phyloP scores from a whole-genome alignment of 345 rosid genomes.

The Lagerstroemia speciosa region DNA sequence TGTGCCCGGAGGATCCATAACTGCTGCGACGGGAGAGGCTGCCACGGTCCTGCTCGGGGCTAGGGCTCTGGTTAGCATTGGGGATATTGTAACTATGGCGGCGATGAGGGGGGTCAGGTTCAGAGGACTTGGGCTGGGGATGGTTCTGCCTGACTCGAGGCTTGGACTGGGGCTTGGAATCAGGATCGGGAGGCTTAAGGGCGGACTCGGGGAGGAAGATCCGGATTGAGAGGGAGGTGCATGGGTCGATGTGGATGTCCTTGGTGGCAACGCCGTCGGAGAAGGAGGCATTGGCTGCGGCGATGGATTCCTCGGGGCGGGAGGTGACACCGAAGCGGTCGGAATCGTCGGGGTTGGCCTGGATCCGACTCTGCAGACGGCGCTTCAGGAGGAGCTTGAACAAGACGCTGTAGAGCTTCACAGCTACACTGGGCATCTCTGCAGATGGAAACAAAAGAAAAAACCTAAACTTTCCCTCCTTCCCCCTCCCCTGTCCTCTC shows the following conservation, averaged over 20 bases:
- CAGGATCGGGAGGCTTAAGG: constrained; percentile 45
- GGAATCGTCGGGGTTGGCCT: constrained; percentile 33
- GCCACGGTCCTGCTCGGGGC: constrained; percentile 5
- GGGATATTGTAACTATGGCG: constrained; percentile 13
- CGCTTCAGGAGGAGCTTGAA: constrained; percentile 84
- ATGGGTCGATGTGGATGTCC: constrained; percentile 91
- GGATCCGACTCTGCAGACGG: constrained; percentile 75
- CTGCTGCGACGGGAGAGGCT: constrained; percentile 41
- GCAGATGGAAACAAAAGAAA: background rate
- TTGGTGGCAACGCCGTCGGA: constrained; percentile 88
- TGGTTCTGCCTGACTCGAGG: constrained; percentile 1
- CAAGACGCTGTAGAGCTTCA: constrained; percentile 80
- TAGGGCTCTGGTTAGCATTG: background rate
- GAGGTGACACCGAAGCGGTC: constrained; percentile 59
- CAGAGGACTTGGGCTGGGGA: constrained; percentile 5
- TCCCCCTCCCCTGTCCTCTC: background rate
- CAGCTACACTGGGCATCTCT: constrained; percentile 84
- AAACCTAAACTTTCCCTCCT: background rate
- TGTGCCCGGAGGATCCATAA: constrained; percentile 32
- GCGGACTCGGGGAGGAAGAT: constrained; percentile 89
- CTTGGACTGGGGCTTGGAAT: constrained; percentile 22
- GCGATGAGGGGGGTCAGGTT: constrained; percentile 5
- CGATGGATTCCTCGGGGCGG: constrained; percentile 72
- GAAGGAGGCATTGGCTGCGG: constrained; percentile 68
- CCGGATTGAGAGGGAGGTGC: constrained; percentile 69